Conservation (phyloP, 208 protist genomes). For the Angomonas deanei region DNA sequence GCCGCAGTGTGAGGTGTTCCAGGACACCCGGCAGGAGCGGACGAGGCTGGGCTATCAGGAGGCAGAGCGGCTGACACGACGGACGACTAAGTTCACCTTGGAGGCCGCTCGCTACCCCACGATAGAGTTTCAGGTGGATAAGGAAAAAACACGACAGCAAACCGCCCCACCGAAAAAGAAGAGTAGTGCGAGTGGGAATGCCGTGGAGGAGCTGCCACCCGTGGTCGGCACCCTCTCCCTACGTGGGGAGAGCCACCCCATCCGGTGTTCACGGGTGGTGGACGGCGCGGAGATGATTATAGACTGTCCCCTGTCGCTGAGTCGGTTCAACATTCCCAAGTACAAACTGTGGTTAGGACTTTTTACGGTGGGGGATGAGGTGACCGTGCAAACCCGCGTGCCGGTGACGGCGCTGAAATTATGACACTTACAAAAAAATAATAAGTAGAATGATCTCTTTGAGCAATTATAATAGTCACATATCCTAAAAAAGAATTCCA, state of each 20-base stretch:
- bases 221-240: constrained; percentile 54
- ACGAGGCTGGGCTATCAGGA: constrained; percentile 59
- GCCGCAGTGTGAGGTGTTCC: constrained; percentile 75
- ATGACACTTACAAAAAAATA: constrained; percentile 4
- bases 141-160: not conserved
- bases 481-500: not conserved
- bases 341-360: constrained; percentile 64
- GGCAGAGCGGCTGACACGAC: constrained; percentile 43
- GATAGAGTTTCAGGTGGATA: constrained; percentile 68
- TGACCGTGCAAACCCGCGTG: constrained; percentile 80
- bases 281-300: constrained; percentile 76
- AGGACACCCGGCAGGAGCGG: constrained; percentile 29
- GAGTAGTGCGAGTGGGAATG: not conserved
- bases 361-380: constrained; percentile 56
- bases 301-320: constrained; percentile 65
- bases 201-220: not conserved
- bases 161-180: not conserved
- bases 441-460: not conserved
- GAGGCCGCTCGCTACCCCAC: constrained; percentile 59
- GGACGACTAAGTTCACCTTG: constrained; percentile 42
- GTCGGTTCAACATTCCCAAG: constrained; percentile 44
- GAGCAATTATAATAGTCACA: not conserved
- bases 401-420: constrained; percentile 15
- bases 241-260: constrained; percentile 41
- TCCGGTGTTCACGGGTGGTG: constrained; percentile 56